Conservation (phyloP, 2,329 filamentous ascomycete genomes). For the Leptographium radiaticola region DNA sequence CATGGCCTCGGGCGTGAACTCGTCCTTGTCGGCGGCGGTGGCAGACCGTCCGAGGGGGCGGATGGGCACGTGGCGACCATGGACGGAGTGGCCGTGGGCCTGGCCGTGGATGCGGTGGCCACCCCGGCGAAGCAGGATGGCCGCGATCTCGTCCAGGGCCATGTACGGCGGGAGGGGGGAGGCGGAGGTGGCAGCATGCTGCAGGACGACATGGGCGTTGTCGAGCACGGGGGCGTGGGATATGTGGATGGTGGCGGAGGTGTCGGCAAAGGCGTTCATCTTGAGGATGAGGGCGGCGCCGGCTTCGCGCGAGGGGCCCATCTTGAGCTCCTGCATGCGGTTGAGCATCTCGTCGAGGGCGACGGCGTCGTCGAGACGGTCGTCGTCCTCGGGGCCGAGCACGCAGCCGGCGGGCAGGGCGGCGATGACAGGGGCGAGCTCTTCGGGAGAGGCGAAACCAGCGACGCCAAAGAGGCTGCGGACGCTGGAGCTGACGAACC, state of each 20-base stretch:
- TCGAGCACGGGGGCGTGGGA: slow-evolving; percentile 34
- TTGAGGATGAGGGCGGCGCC: slow-evolving; percentile 30
- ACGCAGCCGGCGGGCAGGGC: slow-evolving; percentile 20
- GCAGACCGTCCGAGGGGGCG: slow-evolving; percentile 7
- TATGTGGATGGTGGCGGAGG: slow-evolving; percentile 32
- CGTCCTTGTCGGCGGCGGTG: slow-evolving; percentile 10
- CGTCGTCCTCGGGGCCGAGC: neutral
- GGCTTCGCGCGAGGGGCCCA: slow-evolving; percentile 28
- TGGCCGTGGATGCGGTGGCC: neutral
- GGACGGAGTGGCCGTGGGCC: neutral
- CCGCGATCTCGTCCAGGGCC: slow-evolving; percentile 37
- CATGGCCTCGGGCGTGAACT: slow-evolving; percentile 34
- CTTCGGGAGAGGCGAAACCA: slow-evolving; percentile 27
- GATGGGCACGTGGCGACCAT: neutral
- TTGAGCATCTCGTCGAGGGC: slow-evolving; percentile 19
- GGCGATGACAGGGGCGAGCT: slow-evolving; percentile 27
- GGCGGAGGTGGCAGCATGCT: neutral
- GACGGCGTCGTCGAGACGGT: neutral
- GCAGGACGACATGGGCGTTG: slow-evolving; percentile 26
- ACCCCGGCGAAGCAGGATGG: slow-evolving; percentile 22
- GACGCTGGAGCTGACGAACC: slow-evolving; percentile 32
- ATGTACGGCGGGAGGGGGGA: slow-evolving; percentile 17
- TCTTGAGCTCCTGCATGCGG: slow-evolving; percentile 24
- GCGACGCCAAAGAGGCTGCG: slow-evolving; percentile 36
- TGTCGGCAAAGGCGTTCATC: slow-evolving; percentile 32